Conservation (phyloP, 2,329 filamentous ascomycete genomes). For the Xylariaceae sp. region DNA sequence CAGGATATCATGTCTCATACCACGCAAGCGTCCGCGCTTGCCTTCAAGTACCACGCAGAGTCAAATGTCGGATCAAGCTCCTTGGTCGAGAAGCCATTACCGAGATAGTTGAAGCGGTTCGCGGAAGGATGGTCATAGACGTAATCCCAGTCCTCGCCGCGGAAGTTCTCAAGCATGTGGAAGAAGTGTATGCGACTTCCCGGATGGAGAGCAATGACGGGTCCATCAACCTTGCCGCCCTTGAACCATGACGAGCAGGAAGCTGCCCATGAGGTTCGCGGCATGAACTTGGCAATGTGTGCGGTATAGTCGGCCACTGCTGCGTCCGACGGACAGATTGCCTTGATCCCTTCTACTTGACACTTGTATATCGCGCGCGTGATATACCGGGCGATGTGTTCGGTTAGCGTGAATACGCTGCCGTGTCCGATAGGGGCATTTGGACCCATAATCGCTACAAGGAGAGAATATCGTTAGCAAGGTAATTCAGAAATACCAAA, state of each 20-base stretch:
- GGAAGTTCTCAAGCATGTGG: conserved; percentile 46
- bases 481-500: neutral
- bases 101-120: conserved; percentile 48
- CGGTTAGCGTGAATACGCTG: conserved; percentile 46
- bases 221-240: conserved; percentile 38
- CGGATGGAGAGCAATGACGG: conserved; percentile 46
- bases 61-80: conserved; percentile 38
- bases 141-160: conserved; percentile 51
- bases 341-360: conserved; percentile 46
- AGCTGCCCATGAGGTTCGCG: conserved; percentile 46
- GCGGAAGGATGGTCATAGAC: conserved; percentile 35
- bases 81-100: conserved; percentile 47
- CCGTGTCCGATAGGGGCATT: conserved; percentile 48
- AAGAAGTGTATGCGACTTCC: conserved; percentile 49
- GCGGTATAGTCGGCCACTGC: conserved; percentile 48
- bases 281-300: conserved; percentile 47
- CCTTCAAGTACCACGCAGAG: conserved; percentile 41
- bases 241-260: conserved; percentile 50
- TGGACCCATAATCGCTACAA: conserved; percentile 45
- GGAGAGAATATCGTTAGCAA: conserved; percentile 3
- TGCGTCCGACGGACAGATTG: conserved; percentile 40
- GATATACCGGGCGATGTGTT: conserved; percentile 50
- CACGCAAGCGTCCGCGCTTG: conserved; percentile 14
- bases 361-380: conserved; percentile 44
- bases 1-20: conserved; percentile 2